A percentile compares a stretch with the other conserved stretches of the same genome.
Evolutionary conservation across 148 eudicot species (phyloP).

Genomic region (Salicornia ramosissima): DNA sequence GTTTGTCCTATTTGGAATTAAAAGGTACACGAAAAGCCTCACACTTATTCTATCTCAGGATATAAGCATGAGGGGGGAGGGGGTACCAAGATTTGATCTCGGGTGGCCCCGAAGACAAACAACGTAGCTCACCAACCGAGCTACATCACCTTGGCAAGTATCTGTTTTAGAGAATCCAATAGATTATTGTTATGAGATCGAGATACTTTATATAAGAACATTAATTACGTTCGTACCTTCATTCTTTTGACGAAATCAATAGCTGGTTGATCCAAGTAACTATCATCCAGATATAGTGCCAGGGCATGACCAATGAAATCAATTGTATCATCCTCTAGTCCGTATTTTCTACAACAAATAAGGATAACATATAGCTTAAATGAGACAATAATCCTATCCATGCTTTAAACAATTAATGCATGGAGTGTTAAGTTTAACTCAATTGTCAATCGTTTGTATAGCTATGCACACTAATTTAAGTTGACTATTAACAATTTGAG

Average conservation of each 20-base stretch:
- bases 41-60: too few species aligned
- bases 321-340: slow-evolving; percentile 74
- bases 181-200: not conserved
- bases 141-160: too few species aligned
- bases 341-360: slow-evolving; percentile 55
- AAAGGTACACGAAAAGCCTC: too few species aligned
- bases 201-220: not conserved
- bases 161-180: not conserved
- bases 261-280: slow-evolving; percentile 73
- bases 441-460: too few species aligned
- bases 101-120: too few species aligned
- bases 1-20: too few species aligned
- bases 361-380: not conserved
- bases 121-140: too few species aligned
- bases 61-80: too few species aligned
- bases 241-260: slow-evolving; percentile 67
- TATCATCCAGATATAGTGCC: slow-evolving; percentile 60
- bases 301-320: slow-evolving; percentile 84
- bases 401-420: not conserved
- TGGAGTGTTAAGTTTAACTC: too few species aligned
- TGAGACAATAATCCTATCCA: not conserved
- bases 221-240: slow-evolving; percentile 54
- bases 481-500: too few species aligned
- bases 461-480: too few species aligned
- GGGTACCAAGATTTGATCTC: too few species aligned